phyloP scores from a whole-genome alignment of 2,329 filamentous ascomycete genomes.

The Elsinoe ampelina region DNA sequence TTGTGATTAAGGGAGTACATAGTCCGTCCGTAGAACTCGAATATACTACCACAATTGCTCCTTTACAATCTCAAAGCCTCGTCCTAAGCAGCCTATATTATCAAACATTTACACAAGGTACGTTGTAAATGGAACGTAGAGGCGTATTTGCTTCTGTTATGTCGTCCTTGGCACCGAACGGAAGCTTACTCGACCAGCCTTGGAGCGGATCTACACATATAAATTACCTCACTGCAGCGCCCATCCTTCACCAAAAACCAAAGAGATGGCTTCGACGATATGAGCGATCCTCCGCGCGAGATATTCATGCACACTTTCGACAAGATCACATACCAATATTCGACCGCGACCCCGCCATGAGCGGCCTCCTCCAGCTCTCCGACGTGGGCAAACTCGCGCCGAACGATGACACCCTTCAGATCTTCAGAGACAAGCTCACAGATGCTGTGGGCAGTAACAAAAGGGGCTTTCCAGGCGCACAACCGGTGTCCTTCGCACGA shows the following conservation, averaged over 20 bases:
- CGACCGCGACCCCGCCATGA: slow-evolving; percentile 17
- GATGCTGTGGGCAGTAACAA: slow-evolving; percentile 61
- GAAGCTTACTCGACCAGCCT: background rate
- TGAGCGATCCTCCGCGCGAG: background rate
- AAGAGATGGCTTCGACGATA: background rate
- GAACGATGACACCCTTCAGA: slow-evolving; percentile 19
- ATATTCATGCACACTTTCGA: too few relatives aligned
- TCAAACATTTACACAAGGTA: background rate
- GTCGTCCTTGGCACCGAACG: background rate
- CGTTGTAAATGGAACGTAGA: background rate
- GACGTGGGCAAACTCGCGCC: slow-evolving; percentile 20
- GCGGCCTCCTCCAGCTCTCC: slow-evolving; percentile 22
- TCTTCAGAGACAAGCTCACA: slow-evolving; percentile 23
- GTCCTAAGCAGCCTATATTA: too few relatives aligned
- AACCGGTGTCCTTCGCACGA: slow-evolving; percentile 84
- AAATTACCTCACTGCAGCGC: background rate
- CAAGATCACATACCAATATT: too few relatives aligned
- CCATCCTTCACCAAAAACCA: background rate
- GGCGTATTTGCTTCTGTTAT: background rate
- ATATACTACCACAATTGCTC: too few relatives aligned
- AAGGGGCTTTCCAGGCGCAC: slow-evolving; percentile 72
- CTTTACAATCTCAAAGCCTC: too few relatives aligned
- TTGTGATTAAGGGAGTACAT: too few relatives aligned
- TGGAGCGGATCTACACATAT: background rate
- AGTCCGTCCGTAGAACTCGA: too few relatives aligned